Evolutionary conservation across 2,329 filamentous ascomycete genomes (phyloP), one percentile per base, ranked within the genome.

Genomic region (Blastomyces percursus): DNA sequence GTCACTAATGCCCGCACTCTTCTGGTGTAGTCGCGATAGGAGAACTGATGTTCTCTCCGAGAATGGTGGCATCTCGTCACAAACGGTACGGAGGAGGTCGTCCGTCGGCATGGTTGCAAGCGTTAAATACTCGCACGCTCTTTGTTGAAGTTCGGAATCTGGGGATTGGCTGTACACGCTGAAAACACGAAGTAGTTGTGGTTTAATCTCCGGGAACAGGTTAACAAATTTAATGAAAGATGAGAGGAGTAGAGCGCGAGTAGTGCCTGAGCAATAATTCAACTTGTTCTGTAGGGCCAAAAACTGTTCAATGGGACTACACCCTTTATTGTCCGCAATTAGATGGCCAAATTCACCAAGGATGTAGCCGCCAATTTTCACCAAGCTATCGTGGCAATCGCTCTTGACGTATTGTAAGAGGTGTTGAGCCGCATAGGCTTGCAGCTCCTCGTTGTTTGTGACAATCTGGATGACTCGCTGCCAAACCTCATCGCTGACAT

Each of bases 401-500:
- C 87, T 86, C 75, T 96, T 96, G 74, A 96, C 82, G 71, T 97
- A 96, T 68, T 93, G 88, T 50, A 99, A 79, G 27, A 94, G 91
- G 69, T 95, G 95, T 72, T 96, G 90, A 4, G 94, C 91, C 0
- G 94, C 94, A 73, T 99, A 99, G 0, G 96, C 88, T 76, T 99
- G 94, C 12, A 99, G 82, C 74, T 97, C 93, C 75, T 99, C 94
- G 75, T 99, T 99, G 80, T 99, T 99, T 61, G 94, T 97, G 64
- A 97, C 92, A 69, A 99, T 97, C 74, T 99, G 94, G 66, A 96
- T 96, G 62, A 99, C 93, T 69, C 94, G 87, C 74, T 99, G 94
- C 94, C 94, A 99, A 21, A 99, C 94, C 77, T 99, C 94, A 66
- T 99, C 95, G 75, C 93, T 97, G 68, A 99, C 93, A 74, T 99